Evolutionary conservation across 192 early-diverging fungal genomes (phyloP).

Genomic region (Backusella westeae): DNA sequence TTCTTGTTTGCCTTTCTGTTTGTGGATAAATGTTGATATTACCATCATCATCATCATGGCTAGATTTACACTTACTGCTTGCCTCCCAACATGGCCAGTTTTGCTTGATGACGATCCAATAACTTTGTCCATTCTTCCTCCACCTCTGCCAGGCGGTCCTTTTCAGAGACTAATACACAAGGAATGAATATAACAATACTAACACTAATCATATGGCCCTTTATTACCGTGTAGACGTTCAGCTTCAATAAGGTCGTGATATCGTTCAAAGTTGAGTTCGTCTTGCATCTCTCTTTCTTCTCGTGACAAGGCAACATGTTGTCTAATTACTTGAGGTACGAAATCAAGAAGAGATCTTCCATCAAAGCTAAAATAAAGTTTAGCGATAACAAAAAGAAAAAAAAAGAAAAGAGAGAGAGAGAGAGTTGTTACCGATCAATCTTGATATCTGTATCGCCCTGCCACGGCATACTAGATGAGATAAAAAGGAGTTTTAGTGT

Average conservation of each 20-base stretch:
- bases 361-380: conserved; percentile 40
- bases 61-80: conserved; percentile 16
- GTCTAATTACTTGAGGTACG: conserved; percentile 23
- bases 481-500: background rate
- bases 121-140: conserved; percentile 58
- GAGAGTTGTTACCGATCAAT: conserved; percentile 39
- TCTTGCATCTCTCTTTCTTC: conserved; percentile 46
- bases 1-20: conserved; percentile 17
- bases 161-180: conserved; percentile 29
- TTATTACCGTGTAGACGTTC: conserved; percentile 41
- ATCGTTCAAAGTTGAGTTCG: conserved; percentile 55
- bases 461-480: conserved; percentile 42
- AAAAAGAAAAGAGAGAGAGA: background rate
- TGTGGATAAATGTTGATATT: background rate
- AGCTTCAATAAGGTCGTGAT: conserved; percentile 48
- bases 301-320: background rate
- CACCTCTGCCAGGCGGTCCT: conserved; percentile 37
- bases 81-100: conserved; percentile 32
- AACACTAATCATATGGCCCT: background rate
- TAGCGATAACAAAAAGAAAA: background rate
- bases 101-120: conserved; percentile 41
- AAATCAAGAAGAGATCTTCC: conserved; percentile 49
- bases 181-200: too few species aligned
- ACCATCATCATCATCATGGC: background rate
- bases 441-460: conserved; percentile 43